phyloP scores from a whole-genome alignment of 306 rosid species.

The Astragalus glycyphyllos region DNA sequence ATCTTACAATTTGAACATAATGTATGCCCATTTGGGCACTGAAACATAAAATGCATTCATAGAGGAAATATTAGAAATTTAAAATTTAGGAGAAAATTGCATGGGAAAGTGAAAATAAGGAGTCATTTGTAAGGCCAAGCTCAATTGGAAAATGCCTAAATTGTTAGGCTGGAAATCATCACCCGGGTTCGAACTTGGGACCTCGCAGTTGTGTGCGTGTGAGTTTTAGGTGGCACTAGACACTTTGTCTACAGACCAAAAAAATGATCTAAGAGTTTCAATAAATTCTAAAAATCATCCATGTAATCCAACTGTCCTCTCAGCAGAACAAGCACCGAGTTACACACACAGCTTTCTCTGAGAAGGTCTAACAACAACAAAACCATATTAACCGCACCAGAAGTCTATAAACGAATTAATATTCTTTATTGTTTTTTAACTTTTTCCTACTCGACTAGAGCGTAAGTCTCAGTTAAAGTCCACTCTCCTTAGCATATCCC shows the following conservation, averaged over 20 bases:
- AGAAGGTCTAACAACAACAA: not conserved
- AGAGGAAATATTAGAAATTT: conserved; percentile 44
- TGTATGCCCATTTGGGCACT: conserved; percentile 99
- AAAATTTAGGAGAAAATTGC: conserved; percentile 11
- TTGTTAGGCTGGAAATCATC: too few species aligned
- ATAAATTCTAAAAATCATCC: conserved; percentile 11
- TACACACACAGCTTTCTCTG: not conserved
- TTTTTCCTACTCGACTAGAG: conserved; percentile 10
- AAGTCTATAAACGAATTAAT: not conserved
- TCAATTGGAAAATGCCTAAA: too few species aligned
- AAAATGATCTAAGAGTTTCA: conserved; percentile 11
- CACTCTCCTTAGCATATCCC: conserved; percentile 10
- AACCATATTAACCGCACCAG: conserved; percentile 10
- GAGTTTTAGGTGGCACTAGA: too few species aligned
- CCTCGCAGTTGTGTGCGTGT: too few species aligned
- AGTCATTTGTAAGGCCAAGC: too few species aligned
- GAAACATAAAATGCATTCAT: conserved; percentile 42
- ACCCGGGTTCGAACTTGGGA: too few species aligned
- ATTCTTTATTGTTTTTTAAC: conserved; percentile 2
- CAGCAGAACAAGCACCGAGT: not conserved
- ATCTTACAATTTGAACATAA: conserved; percentile 82
- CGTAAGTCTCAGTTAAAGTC: conserved; percentile 6
- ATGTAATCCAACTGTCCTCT: conserved; percentile 10
- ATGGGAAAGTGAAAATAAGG: conserved; percentile 12
- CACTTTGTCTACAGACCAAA: too few species aligned